phyloP scores from a whole-genome alignment of 768 basidiomycete species.

The Trametes elegans region DNA sequence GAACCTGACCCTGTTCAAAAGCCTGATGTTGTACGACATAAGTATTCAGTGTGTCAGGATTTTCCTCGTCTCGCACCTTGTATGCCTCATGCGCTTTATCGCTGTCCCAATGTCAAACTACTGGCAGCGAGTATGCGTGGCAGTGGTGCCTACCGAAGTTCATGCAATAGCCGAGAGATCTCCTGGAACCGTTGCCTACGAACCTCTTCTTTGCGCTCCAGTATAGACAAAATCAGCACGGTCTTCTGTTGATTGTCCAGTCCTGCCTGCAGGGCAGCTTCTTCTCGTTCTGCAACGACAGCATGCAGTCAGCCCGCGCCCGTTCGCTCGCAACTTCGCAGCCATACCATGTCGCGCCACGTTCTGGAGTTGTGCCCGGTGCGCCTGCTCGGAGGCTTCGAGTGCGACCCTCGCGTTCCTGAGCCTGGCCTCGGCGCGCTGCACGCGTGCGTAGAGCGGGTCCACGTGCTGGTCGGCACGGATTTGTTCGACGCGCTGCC shows the following conservation, averaged over 20 bases:
- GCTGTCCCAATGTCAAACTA: not conserved
- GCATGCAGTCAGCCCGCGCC: not conserved
- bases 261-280: not conserved
- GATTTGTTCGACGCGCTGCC: slow-evolving; percentile 9
- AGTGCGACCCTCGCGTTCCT: not conserved
- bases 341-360: not conserved
- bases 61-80: too few species aligned
- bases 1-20: too few species aligned
- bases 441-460: not conserved
- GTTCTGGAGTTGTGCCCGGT: too few species aligned
- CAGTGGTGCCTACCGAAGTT: slow-evolving; percentile 1
- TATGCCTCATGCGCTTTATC: too few species aligned
- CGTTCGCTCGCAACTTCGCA: too few species aligned
- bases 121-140: not conserved
- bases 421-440: not conserved
- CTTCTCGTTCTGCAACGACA: slow-evolving; percentile 3
- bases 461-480: not conserved
- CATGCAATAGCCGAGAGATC: not conserved
- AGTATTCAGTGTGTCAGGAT: too few species aligned
- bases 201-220: slow-evolving; percentile 18
- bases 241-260: slow-evolving; percentile 6
- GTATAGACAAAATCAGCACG: not conserved
- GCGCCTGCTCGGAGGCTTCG: not conserved
- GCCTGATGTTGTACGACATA: too few species aligned
- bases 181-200: slow-evolving; percentile 7